Percentiles rank a stretch among this genome's conserved stretches.
These are phyloP conservation scores for Apostasia ramifera DNA, from an alignment of 106 monocot species.

Conservation along the genomic window DNA sequence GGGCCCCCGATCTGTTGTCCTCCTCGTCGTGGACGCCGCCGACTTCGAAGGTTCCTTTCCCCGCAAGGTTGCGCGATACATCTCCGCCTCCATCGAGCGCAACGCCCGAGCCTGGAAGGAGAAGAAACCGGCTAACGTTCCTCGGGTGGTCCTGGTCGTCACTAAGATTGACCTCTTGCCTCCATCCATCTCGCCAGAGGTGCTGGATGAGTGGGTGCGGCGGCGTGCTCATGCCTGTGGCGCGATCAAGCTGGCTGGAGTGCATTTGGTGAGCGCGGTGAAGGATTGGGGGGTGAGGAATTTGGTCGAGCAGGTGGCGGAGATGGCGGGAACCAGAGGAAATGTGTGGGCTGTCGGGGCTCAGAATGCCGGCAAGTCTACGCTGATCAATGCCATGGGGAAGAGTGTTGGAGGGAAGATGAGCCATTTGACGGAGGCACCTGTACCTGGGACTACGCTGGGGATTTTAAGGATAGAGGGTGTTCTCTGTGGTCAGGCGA, in stretches of 20 bases:
- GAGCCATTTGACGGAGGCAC: constrained; percentile 74
- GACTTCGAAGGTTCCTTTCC: constrained; percentile 97
- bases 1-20: constrained; percentile 68
- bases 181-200: constrained; percentile 37
- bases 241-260: constrained; percentile 41
- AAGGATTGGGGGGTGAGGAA: constrained; percentile 72
- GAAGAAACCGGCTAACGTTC: constrained; percentile 60
- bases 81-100: constrained; percentile 44
- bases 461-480: constrained; percentile 86
- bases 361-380: constrained; percentile 98
- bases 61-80: constrained; percentile 35
- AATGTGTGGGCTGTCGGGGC: constrained; percentile 97
- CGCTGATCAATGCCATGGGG: constrained; percentile 91
- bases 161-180: constrained; percentile 83
- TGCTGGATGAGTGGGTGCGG: constrained; percentile 55
- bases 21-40: constrained; percentile 66
- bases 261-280: constrained; percentile 76
- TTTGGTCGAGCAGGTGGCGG: constrained; percentile 58
- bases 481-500: constrained; percentile 58
- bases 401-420: constrained; percentile 33
- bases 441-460: constrained; percentile 89
- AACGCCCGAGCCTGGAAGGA: constrained; percentile 54
- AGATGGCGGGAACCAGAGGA: constrained; percentile 65
- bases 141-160: constrained; percentile 69
- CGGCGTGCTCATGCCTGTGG: constrained; percentile 37